Evolutionary conservation across 352 stramenopile species (phyloP).

Genomic region (Albugo laibachii): DNA sequence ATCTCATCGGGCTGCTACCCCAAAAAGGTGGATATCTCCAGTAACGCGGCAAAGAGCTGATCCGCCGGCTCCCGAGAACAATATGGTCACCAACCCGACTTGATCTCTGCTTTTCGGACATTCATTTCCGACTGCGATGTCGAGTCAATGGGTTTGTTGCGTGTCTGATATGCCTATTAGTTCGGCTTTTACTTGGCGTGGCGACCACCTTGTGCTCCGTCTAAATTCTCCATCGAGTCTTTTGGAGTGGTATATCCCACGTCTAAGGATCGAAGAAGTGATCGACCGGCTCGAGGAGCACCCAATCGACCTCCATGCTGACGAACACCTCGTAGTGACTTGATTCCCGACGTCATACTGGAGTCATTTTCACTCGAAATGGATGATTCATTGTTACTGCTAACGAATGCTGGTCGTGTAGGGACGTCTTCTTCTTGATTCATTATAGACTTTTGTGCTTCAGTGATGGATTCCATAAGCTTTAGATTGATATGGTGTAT

Average conservation of each 20-base stretch:
- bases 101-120: constrained; percentile 42
- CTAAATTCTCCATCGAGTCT: neutral
- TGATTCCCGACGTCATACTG: no score
- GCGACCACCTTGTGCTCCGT: neutral
- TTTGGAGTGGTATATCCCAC: no score
- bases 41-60: constrained; percentile 53
- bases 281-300: neutral
- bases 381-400: neutral
- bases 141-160: no score
- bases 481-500: constrained; percentile 73
- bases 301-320: neutral
- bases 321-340: neutral
- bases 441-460: constrained; percentile 1
- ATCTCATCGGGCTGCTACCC: constrained; percentile 48
- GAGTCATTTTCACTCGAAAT: no score
- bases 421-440: neutral
- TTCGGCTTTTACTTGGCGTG: constrained; percentile 15
- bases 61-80: constrained; percentile 38
- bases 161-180: no score
- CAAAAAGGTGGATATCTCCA: constrained; percentile 65
- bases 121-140: constrained; percentile 43
- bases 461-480: constrained; percentile 19
- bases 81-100: constrained; percentile 54
- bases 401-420: neutral
- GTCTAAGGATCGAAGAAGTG: neutral